These are phyloP conservation scores for Wallacemonas sp. DNA, from an alignment of 208 protist species.

Conservation along the genomic window DNA sequence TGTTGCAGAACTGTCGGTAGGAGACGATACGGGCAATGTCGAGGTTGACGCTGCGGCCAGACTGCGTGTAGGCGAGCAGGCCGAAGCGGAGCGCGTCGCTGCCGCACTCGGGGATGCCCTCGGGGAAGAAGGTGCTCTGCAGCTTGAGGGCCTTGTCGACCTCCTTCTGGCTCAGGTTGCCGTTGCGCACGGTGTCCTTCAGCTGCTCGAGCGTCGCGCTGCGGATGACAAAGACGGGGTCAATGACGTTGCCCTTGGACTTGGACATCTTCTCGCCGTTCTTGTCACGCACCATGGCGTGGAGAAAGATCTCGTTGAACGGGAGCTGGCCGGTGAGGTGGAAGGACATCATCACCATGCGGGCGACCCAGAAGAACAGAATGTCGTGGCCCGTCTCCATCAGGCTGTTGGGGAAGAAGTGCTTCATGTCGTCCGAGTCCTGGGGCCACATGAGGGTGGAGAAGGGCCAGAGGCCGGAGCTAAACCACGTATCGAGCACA, in stretches of 20 bases:
- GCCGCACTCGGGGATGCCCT: constrained; percentile 98
- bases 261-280: constrained; percentile 99
- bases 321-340: constrained; percentile 96
- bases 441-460: constrained; percentile 97
- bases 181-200: constrained; percentile 89
- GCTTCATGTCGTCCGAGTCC: constrained; percentile 90
- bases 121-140: constrained; percentile 95
- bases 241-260: constrained; percentile 99
- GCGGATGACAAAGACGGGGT: constrained; percentile 99
- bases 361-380: constrained; percentile 99
- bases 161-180: constrained; percentile 95
- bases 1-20: constrained; percentile 99
- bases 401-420: constrained; percentile 97
- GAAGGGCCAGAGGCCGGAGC: constrained; percentile 99
- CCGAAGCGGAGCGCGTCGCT: constrained; percentile 99
- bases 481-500: constrained; percentile 99
- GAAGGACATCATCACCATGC: constrained; percentile 99
- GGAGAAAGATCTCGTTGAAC: constrained; percentile 98
- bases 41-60: constrained; percentile 97
- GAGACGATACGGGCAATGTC: constrained; percentile 97
- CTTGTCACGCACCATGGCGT: constrained; percentile 99
- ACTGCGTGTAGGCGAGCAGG: constrained; percentile 97
- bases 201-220: constrained; percentile 96
- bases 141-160: constrained; percentile 88
- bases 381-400: constrained; percentile 99